Base-by-base conservation (phyloP, 352 stramenopile species). In the Pythium biforme region DNA sequence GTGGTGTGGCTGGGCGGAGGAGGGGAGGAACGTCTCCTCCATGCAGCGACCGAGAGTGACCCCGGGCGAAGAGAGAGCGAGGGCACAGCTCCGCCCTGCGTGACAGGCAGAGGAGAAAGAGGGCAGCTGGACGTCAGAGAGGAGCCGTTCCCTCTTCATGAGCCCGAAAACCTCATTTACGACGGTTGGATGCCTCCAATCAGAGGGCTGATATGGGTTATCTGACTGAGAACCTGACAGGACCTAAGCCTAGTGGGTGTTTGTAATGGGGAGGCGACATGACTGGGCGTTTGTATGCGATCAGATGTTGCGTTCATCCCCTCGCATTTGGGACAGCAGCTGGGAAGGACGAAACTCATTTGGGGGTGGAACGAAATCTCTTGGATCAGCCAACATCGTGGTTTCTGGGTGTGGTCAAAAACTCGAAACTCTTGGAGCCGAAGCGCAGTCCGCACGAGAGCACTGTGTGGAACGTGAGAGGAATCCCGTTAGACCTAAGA, bases 211-310 rank as follows among this genome's bases (percentile, higher is more conserved):
- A 43, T n/a, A 43, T n/a, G 31, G 31, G 10, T 5, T 34, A 11
- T 34, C 31, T 34, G 31, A 10, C 10, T 34, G 31, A 11, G 31
- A n/a, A n/a, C 31, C 14, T n/a, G 37, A 43, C 34, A 34, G 10
- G n/a, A n/a, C 50, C n/a, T n/a, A 56, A 0, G 17, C 50, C 50
- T 56, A 56, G 50, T 46, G 11, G 31, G 50, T 56, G 31, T 56
- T 56, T 41, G 50, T 56, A 56, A 56, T 25, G 47, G 25, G 39
- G 25, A 19, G n/a, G 47, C 22, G 12, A 53, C 25, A 39, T 53
- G 47, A 46, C 31, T 45, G 7, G 47, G 27, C 23, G 11, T 39
- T 54, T 37, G 47, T 54, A 54, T 56, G 50, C 22, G 31, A 29
- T 56, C 50, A 45, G 31, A 54, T 54, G 47, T 54, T 37, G 19